These are phyloP conservation scores for Obelidium mucronatum DNA, from an alignment of 192 early-diverging fungal genomes.

Conservation along the genomic window DNA sequence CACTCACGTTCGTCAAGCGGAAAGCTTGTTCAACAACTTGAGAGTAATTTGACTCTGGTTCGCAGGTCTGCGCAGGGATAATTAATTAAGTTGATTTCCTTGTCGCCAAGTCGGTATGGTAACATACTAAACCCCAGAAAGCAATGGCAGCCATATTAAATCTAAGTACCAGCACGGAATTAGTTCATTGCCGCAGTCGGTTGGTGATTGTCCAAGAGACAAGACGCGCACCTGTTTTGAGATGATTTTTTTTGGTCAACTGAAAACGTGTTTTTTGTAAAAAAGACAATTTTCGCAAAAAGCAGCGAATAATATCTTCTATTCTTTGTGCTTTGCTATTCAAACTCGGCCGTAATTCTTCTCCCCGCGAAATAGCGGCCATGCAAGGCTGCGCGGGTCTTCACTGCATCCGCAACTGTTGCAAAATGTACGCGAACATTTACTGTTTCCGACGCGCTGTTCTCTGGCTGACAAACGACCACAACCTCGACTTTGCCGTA, in stretches of 20 bases:
- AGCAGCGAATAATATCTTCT: not conserved
- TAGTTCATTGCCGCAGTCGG: no score
- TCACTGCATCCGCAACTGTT: slow-evolving; percentile 60
- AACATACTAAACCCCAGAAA: slow-evolving; percentile 38
- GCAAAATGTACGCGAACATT: slow-evolving; percentile 81
- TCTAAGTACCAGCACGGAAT: no score
- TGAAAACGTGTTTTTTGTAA: not conserved
- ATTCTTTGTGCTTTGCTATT: not conserved
- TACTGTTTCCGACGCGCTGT: slow-evolving; percentile 53
- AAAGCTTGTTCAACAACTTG: slow-evolving; percentile 74
- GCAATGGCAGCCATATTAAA: slow-evolving; percentile 26
- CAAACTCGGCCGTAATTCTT: not conserved
- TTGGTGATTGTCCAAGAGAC: not conserved
- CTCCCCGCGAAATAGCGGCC: slow-evolving; percentile 87
- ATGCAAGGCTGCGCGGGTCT: slow-evolving; percentile 72
- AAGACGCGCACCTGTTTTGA: not conserved
- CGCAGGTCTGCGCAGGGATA: no score
- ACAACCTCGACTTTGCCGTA: slow-evolving; percentile 77
- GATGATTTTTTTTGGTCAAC: not conserved
- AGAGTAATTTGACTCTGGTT: slow-evolving; percentile 18
- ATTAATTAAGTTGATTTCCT: no score
- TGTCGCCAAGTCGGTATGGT: no score
- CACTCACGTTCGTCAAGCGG: slow-evolving; percentile 74
- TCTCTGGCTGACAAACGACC: slow-evolving; percentile 54
- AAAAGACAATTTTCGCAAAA: not conserved